A percentile compares a stretch with the other conserved stretches of the same genome.
phyloP scores from a whole-genome alignment of 257 asterid genomes.

The Marsdenia floribunda region DNA sequence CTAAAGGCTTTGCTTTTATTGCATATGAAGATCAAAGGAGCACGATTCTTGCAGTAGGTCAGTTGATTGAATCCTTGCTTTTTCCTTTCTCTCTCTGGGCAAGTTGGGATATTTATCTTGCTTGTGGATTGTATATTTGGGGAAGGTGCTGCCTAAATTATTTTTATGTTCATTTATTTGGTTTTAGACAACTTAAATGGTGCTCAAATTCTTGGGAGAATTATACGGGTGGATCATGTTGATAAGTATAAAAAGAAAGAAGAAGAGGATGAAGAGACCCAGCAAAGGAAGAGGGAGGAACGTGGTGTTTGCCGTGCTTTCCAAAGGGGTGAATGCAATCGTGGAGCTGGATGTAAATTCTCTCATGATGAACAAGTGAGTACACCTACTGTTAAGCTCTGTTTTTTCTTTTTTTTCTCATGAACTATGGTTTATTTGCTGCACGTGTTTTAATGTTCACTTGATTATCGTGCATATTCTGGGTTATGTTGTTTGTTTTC shows the following conservation, averaged over 20 bases:
- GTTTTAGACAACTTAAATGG: conserved; percentile 79
- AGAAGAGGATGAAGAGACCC: conserved; percentile 95
- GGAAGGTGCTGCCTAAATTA: background rate
- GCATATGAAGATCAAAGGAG: conserved; percentile 99
- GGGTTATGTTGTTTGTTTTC: background rate
- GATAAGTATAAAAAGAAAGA: conserved; percentile 69
- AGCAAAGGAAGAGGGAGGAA: conserved; percentile 82
- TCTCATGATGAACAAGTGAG: conserved; percentile 88
- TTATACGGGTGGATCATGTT: conserved; percentile 80
- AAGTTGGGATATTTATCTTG: background rate
- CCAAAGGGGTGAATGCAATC: conserved; percentile 77
- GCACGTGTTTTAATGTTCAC: background rate
- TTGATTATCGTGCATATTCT: background rate
- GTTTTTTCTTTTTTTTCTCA: background rate
- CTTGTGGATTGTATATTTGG: background rate
- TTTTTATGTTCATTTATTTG: background rate
- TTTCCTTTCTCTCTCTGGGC: background rate
- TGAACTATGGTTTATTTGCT: background rate
- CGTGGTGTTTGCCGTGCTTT: conserved; percentile 95
- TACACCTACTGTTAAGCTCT: conserved; percentile 10
- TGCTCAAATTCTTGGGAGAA: conserved; percentile 76
- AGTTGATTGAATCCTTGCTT: conserved; percentile 22
- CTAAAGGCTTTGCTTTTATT: conserved; percentile 87
- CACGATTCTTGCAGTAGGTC: conserved; percentile 90
- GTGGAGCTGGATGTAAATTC: conserved; percentile 86